Evolutionary conservation across 257 asterid species (phyloP).

Genomic region (Phtheirospermum japonicum): DNA sequence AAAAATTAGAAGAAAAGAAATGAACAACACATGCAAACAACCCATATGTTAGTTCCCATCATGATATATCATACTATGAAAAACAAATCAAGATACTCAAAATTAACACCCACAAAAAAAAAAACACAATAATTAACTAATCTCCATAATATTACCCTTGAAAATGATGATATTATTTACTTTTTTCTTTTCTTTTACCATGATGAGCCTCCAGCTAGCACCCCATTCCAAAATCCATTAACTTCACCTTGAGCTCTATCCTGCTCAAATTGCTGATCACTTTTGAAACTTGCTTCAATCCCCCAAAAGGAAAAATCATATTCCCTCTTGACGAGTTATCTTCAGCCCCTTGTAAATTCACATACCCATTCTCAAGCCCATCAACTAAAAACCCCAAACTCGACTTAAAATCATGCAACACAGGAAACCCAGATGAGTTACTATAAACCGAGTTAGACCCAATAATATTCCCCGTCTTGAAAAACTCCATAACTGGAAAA

Average conservation of each 20-base stretch:
- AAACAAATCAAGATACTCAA: not conserved
- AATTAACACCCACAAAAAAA: not conserved
- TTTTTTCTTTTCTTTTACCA: constrained; percentile 33
- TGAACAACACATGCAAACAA: constrained; percentile 28
- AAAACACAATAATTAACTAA: constrained; percentile 8
- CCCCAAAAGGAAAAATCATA: constrained; percentile 52
- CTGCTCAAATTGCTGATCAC: constrained; percentile 5
- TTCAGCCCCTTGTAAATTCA: constrained; percentile 26
- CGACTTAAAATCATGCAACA: constrained; percentile 40
- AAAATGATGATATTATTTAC: not conserved
- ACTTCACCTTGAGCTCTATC: not conserved
- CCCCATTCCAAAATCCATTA: constrained; percentile 67
- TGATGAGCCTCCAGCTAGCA: constrained; percentile 44
- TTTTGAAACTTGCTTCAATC: constrained; percentile 41
- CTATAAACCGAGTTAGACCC: constrained; percentile 29
- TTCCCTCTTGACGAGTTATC: too few species aligned
- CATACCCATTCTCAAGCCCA: constrained; percentile 37
- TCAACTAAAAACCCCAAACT: constrained; percentile 54
- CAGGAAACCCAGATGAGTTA: constrained; percentile 37
- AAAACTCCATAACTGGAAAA: constrained; percentile 38
- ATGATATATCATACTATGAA: constrained; percentile 18
- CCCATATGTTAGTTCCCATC: constrained; percentile 29
- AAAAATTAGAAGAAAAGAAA: not conserved
- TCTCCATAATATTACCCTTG: not conserved
- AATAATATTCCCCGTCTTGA: constrained; percentile 40